phyloP scores from a whole-genome alignment of 495 filamentous ascomycete genomes.

The Penicillium maclennaniae region DNA sequence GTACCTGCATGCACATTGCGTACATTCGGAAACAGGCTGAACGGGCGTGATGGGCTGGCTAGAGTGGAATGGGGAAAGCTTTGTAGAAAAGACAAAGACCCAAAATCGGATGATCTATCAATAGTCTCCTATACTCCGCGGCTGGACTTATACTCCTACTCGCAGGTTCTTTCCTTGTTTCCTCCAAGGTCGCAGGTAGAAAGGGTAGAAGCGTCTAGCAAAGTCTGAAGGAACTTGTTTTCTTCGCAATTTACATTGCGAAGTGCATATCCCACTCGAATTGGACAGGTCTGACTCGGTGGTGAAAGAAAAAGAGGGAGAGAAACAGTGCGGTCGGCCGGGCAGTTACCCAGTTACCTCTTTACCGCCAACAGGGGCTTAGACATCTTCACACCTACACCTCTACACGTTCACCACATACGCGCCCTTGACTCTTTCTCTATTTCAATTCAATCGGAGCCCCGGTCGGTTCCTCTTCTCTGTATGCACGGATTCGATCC shows the following conservation, averaged over 20 bases:
- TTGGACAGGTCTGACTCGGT: not conserved
- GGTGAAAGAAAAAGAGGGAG: not conserved
- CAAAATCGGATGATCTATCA: not conserved
- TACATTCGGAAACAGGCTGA: not conserved
- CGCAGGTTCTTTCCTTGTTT: not conserved
- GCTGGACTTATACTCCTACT: not conserved
- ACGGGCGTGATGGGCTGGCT: not conserved
- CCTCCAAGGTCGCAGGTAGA: conserved; percentile 2
- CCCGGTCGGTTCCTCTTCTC: conserved; percentile 22
- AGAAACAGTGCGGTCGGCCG: conserved; percentile 16
- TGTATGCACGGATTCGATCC: no score
- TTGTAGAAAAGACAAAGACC: not conserved
- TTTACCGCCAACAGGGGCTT: conserved; percentile 28
- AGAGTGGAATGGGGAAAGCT: not conserved
- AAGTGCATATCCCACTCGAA: not conserved
- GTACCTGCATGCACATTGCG: conserved; percentile 24
- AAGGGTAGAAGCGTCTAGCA: not conserved
- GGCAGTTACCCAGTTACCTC: conserved; percentile 14
- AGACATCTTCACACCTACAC: not conserved
- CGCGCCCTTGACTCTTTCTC: not conserved
- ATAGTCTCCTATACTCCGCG: not conserved
- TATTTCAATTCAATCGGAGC: conserved; percentile 17
- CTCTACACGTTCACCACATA: not conserved
- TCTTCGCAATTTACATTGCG: not conserved
- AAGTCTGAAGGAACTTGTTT: not conserved